A percentile compares a stretch with the other conserved stretches of the same genome.
These are phyloP conservation scores for Trypanosoma vivax DNA, from an alignment of 208 protist genomes.

Conservation along the genomic window DNA sequence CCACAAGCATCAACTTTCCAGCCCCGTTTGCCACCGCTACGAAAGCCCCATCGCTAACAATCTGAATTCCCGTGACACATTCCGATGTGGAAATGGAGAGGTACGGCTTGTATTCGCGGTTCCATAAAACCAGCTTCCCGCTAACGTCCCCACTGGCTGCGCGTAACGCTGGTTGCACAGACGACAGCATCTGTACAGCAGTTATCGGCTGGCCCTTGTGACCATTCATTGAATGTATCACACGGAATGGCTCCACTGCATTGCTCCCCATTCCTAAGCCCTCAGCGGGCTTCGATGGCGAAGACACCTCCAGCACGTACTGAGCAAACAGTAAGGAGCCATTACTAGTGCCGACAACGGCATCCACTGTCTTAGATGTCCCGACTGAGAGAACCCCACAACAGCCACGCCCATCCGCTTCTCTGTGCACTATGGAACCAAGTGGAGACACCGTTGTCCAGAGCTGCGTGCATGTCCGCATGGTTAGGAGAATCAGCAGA, in stretches of 20 bases:
- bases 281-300: neutral
- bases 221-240: constrained; percentile 14
- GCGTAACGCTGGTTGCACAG: constrained; percentile 1
- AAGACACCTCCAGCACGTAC: neutral
- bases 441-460: constrained; percentile 5
- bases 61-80: constrained; percentile 36
- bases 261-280: neutral
- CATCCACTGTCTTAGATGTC: neutral
- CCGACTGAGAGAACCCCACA: constrained; percentile 6
- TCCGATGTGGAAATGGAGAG: constrained; percentile 20
- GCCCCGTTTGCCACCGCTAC: constrained; percentile 43
- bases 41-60: constrained; percentile 18
- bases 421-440: constrained; percentile 9
- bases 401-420: constrained; percentile 8
- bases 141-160: constrained; percentile 33
- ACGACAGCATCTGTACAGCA: constrained; percentile 25
- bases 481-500: constrained; percentile 14
- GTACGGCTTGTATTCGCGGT: constrained; percentile 11
- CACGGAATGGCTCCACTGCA: neutral
- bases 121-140: constrained; percentile 44
- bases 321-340: constrained; percentile 22
- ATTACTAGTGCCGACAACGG: constrained; percentile 18
- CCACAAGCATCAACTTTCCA: constrained; percentile 41
- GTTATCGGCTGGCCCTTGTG: constrained; percentile 37
- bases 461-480: constrained; percentile 3